Evolutionary conservation across 768 basidiomycete species (phyloP), one percentile per base, ranked within the genome.

Genomic region (Tephrocybe sp.): DNA sequence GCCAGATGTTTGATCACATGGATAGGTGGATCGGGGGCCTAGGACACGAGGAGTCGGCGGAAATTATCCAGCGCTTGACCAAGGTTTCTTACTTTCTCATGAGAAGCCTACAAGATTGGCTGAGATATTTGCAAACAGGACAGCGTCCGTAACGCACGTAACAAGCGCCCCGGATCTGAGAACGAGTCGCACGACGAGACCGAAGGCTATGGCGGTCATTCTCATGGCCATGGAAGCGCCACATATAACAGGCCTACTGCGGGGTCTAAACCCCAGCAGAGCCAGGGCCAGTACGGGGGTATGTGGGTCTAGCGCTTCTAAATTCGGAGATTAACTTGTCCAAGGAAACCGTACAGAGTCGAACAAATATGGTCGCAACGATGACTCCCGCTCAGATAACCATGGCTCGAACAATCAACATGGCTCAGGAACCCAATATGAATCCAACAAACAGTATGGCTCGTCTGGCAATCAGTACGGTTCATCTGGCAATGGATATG

Each of bases 1-100:
- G 73, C 47, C 72, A 73, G 44, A 87, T 87, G 85, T 80, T 80
- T 56, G 73, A 79, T 41, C 68, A 70, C 41, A 68, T 85, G 71
- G 63, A 80, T 61, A 66, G 65, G 43, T 85, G 84, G 83, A 61
- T 83, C 42, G 74, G 72, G 20, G 73, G 71, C 6, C 65, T 83
- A 25, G 73, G 72, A 3, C 59, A 67, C 4, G 75, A 77, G 18
- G 77, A 78, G 44, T 66, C 70, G 15, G 62, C 68, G 17, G 65
- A 73, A 53, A 75, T 76, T 20, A 66, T 87, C 32, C 55, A 72
- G 37, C 69, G 74, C 0, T 68, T 86, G 53, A 80, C 76, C 40
- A 84, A 85, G 73, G 81, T 77, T 5, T 28, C 65, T 51, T 44
- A 11, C 30, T 33, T n/a, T 39, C 48, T 37, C 36, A 1, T 12